These are phyloP conservation scores for Aspergillus ellipticus DNA, from an alignment of 495 filamentous ascomycete genomes.

Conservation along the genomic window DNA sequence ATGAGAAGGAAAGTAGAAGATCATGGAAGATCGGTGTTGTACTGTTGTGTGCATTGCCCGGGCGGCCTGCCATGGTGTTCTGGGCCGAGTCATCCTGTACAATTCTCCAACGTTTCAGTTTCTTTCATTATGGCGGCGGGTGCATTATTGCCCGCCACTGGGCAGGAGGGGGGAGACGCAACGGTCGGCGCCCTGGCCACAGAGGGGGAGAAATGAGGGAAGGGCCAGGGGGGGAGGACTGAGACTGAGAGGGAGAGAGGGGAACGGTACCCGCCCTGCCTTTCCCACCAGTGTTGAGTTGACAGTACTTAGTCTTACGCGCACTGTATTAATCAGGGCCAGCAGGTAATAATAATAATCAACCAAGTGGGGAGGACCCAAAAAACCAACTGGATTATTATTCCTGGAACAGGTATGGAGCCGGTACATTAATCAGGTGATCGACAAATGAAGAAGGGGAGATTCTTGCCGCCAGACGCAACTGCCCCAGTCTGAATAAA, in stretches of 20 bases:
- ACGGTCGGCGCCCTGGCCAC: no score
- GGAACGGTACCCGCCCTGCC: background rate
- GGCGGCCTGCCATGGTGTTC: constrained; percentile 14
- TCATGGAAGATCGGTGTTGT: constrained; percentile 14
- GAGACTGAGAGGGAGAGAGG: background rate
- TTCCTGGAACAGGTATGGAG: constrained; percentile 18
- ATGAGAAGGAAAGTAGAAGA: constrained; percentile 20
- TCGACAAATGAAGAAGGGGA: constrained; percentile 31
- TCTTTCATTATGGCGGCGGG: no score
- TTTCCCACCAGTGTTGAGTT: background rate
- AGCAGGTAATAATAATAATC: constrained; percentile 10
- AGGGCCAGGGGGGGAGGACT: background rate
- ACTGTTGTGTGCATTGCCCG: constrained; percentile 8
- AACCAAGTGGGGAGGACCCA: constrained; percentile 19
- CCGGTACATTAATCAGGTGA: constrained; percentile 24
- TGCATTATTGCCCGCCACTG: no score
- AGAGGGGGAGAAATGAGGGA: constrained; percentile 1
- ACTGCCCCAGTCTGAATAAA: constrained; percentile 4
- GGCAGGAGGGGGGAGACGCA: background rate
- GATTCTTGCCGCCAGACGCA: constrained; percentile 6
- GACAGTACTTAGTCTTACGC: background rate
- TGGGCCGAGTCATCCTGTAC: no score
- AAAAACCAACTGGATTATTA: constrained; percentile 15
- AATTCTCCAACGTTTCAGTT: no score
- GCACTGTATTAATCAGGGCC: background rate